Evolutionary conservation across 306 rosid genomes (phyloP), one percentile per base, ranked within the genome.

Genomic region (Acacia confusa): DNA sequence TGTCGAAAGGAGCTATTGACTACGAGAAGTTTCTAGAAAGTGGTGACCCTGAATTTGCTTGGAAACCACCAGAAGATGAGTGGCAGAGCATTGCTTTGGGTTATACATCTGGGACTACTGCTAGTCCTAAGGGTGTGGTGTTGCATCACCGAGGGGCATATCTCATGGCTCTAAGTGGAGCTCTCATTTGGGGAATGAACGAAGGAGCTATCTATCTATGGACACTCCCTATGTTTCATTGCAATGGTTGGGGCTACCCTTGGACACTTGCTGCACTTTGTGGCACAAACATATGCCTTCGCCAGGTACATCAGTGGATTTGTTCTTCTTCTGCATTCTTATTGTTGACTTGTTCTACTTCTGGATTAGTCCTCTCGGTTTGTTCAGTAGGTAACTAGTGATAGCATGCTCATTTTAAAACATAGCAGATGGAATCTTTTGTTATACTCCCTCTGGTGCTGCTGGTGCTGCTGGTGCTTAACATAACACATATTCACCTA

Each of bases 51-150:
- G 98, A 90, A 45, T 95, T 81, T 82, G 86, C 86, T 60, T 95
- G 99, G 99, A 85, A 88, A 71, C 92, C 98, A 34, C 99, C 99
- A 12, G 90, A 88, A 81, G 99, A 95, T 87, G 99, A 95, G 91
- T 95, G 99, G 97, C 98, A 92, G 87, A 95, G 99, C 89, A 93
- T 95, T 84, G 57, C 98, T 73, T 85, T 95, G 88, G 98, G 98
- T 70, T 95, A 95, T 88, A 95, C 99, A 16, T 95, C 99, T 22
- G 99, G 98, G 14, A 95, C 98, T 22, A 95, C 99, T 9, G 90
- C 99, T 70, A 95, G 97, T 82, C 99, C 99, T 6, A 95, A 95
- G 84, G 99, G 99, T 22, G 99, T 95, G 75, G 97, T 95, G 7
- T 88, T 95, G 82, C 90, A 90, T 82, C 99, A 95, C 80, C 89